These are phyloP conservation scores for Russula vinacea DNA, from an alignment of 768 basidiomycete species.

Conservation along the genomic window DNA sequence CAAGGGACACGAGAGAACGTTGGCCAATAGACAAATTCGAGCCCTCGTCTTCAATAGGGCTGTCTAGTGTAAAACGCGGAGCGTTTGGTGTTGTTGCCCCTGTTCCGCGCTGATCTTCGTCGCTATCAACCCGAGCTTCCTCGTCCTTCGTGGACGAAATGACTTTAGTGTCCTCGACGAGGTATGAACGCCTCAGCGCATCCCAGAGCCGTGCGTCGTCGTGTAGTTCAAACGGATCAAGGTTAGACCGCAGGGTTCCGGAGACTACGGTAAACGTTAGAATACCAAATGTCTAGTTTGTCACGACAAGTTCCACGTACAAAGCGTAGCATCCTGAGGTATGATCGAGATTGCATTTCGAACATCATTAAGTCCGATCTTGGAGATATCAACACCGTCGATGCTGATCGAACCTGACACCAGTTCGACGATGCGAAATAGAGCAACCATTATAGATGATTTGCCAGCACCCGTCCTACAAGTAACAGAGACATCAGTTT, in stretches of 20 bases:
- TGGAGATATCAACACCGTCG: conserved; percentile 81
- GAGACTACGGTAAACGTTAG: conserved; percentile 48
- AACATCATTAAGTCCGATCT: conserved; percentile 72
- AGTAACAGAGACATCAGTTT: conserved; percentile 9
- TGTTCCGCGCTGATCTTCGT: conserved; percentile 41
- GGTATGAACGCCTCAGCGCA: conserved; percentile 78
- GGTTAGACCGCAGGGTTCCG: conserved; percentile 79
- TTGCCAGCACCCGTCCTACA: conserved; percentile 78
- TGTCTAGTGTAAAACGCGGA: conserved; percentile 75
- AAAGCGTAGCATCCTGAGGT: conserved; percentile 65
- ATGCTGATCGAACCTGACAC: conserved; percentile 69
- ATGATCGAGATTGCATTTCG: conserved; percentile 71
- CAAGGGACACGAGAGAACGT: conserved; percentile 82
- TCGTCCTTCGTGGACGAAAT: conserved; percentile 33
- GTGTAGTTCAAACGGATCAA: conserved; percentile 83
- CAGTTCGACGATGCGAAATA: conserved; percentile 83
- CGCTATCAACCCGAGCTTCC: conserved; percentile 39
- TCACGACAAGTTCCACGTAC: conserved; percentile 46
- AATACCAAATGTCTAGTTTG: conserved; percentile 30
- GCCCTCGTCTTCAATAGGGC: conserved; percentile 82
- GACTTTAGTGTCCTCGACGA: conserved; percentile 54
- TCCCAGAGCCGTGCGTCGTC: conserved; percentile 85
- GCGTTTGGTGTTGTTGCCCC: conserved; percentile 27
- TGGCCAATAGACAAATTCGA: conserved; percentile 76
- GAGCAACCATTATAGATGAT: conserved; percentile 83